Percentiles rank a stretch among this genome's conserved stretches.
Evolutionary conservation across 1,284 basidiomycete species (phyloP).

Genomic region (Grifola frondosa): DNA sequence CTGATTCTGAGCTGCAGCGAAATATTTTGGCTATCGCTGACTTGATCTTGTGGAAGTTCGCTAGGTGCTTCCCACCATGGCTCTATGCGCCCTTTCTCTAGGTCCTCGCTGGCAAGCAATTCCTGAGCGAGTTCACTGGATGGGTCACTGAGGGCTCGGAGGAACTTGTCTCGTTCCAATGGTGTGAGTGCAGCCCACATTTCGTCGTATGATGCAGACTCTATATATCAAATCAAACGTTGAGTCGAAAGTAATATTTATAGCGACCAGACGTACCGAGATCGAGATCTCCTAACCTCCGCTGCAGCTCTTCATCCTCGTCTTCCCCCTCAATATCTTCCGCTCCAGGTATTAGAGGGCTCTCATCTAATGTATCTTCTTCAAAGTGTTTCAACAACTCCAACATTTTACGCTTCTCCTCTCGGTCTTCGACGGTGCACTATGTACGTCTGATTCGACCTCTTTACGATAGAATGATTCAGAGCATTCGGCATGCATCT

Average conservation of each 20-base stretch:
- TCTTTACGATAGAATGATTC: conserved; percentile 76
- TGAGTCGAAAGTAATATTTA: neutral
- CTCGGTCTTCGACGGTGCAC: conserved; percentile 49
- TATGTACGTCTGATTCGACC: conserved; percentile 58
- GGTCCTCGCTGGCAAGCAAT: conserved; percentile 57
- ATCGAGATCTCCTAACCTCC: conserved; percentile 55
- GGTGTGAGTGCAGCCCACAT: conserved; percentile 64
- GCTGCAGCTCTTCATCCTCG: conserved; percentile 43
- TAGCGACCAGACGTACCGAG: conserved; percentile 48
- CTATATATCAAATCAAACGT: conserved; percentile 32
- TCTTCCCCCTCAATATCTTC: conserved; percentile 44
- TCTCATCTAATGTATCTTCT: conserved; percentile 48
- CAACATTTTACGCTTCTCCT: conserved; percentile 64
- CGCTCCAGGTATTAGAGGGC: conserved; percentile 29
- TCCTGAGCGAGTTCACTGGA: conserved; percentile 53
- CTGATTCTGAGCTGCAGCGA: too few species aligned
- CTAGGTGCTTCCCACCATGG: conserved; percentile 31
- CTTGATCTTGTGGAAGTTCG: too few species aligned
- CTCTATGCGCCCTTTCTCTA: conserved; percentile 32
- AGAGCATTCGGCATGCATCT: conserved; percentile 71
- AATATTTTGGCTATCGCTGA: too few species aligned
- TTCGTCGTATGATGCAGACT: conserved; percentile 52
- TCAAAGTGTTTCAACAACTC: conserved; percentile 71
- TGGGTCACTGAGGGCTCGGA: conserved; percentile 56
- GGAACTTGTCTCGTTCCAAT: conserved; percentile 59